A percentile compares a stretch with the other conserved stretches of the same genome.
Evolutionary conservation across 2,329 filamentous ascomycete species (phyloP).

Genomic region (Bimuria novae-zelandiae): DNA sequence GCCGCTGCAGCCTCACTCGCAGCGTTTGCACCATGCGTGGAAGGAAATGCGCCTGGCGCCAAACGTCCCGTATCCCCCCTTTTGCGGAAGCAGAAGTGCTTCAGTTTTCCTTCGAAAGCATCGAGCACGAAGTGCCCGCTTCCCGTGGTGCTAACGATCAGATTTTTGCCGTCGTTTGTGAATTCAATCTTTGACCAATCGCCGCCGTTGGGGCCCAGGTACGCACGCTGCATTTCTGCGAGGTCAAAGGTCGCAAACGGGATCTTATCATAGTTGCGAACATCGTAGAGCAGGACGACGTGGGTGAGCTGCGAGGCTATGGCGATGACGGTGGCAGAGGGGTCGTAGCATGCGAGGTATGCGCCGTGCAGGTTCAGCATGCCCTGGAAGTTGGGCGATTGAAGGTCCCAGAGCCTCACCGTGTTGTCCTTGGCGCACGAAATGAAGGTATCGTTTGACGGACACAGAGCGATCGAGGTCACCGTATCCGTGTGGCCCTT

Average conservation of each 20-base stretch:
- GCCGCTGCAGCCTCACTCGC: constrained; percentile 30
- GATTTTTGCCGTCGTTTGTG: constrained; percentile 88
- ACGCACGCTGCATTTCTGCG: constrained; percentile 61
- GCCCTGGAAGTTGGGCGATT: constrained; percentile 78
- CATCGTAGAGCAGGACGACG: constrained; percentile 85
- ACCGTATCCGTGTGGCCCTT: constrained; percentile 85
- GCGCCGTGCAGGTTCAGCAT: constrained; percentile 79
- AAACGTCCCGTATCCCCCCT: constrained; percentile 51
- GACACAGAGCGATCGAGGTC: constrained; percentile 81
- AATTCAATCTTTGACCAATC: constrained; percentile 94
- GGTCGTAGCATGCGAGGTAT: constrained; percentile 86
- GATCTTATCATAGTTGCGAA: constrained; percentile 89
- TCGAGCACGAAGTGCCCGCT: constrained; percentile 91
- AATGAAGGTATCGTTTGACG: constrained; percentile 86
- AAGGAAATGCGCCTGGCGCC: constrained; percentile 49
- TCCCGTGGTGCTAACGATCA: constrained; percentile 83
- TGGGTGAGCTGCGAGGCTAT: constrained; percentile 82
- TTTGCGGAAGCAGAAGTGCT: constrained; percentile 68
- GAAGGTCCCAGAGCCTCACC: constrained; percentile 86
- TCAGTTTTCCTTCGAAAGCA: constrained; percentile 81
- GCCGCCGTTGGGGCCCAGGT: constrained; percentile 51
- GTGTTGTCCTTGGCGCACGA: constrained; percentile 91
- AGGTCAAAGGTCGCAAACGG: constrained; percentile 89
- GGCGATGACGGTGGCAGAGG: constrained; percentile 88
- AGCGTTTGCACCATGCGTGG: constrained; percentile 60